These are phyloP conservation scores for Candida tetrigidarum DNA, from an alignment of 1,139 yeast species.

Conservation along the genomic window DNA sequence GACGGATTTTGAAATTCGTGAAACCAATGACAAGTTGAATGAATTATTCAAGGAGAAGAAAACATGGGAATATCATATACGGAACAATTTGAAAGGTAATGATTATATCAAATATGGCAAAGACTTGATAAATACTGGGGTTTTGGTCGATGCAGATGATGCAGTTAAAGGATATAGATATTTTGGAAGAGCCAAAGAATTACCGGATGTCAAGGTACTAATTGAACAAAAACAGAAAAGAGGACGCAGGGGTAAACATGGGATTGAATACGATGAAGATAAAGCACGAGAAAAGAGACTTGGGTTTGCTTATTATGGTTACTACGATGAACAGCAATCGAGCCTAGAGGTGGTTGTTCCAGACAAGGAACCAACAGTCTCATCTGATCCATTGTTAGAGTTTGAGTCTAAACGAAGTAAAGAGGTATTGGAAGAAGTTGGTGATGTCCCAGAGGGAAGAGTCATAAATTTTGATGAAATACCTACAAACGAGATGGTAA, in stretches of 20 bases:
- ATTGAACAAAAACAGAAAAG: slow-evolving; percentile 34
- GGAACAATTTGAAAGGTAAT: slow-evolving; percentile 65
- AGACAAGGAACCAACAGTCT: slow-evolving; percentile 22
- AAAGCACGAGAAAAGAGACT: slow-evolving; percentile 19
- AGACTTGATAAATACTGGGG: slow-evolving; percentile 30
- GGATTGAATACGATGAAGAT: slow-evolving; percentile 23
- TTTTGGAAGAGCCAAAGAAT: slow-evolving; percentile 82
- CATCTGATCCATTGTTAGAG: slow-evolving; percentile 18
- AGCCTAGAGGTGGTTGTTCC: slow-evolving; percentile 13
- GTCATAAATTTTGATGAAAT: slow-evolving; percentile 19
- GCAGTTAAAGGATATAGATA: slow-evolving; percentile 63
- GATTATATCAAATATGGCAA: slow-evolving; percentile 47
- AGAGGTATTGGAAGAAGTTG: slow-evolving; percentile 3
- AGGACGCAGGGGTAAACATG: slow-evolving; percentile 18
- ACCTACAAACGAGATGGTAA: slow-evolving; percentile 48
- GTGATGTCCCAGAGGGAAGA: neutral
- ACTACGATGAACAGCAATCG: slow-evolving; percentile 30
- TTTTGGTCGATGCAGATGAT: slow-evolving; percentile 21
- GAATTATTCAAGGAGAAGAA: slow-evolving; percentile 65
- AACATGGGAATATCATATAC: slow-evolving; percentile 80
- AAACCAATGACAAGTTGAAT: slow-evolving; percentile 77
- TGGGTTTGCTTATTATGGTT: slow-evolving; percentile 49
- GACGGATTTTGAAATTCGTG: slow-evolving; percentile 67
- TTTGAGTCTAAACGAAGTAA: slow-evolving; percentile 27
- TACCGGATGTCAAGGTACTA: slow-evolving; percentile 72